These are phyloP conservation scores for Amaranthus tricolor DNA, from an alignment of 179 eudicot genomes.

Conservation along the genomic window DNA sequence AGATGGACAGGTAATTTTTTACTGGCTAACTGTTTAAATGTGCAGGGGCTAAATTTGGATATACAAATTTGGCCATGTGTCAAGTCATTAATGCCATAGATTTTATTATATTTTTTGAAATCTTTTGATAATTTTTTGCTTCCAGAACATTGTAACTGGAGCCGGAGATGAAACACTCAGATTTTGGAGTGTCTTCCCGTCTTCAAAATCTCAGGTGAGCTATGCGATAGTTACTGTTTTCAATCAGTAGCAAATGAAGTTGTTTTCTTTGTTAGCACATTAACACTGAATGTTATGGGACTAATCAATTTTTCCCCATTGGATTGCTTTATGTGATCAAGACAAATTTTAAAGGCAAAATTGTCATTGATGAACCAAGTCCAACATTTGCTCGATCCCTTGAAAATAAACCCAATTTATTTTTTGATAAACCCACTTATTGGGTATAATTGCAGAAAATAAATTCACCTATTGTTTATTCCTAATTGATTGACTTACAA, in stretches of 20 bases:
- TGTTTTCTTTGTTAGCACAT: too few relatives aligned
- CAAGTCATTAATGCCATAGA: neutral
- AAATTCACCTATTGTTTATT: too few relatives aligned
- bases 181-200: constrained; percentile 97
- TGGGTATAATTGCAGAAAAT: too few relatives aligned
- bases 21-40: too few relatives aligned
- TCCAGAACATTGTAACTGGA: constrained; percentile 90
- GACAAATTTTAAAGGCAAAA: neutral
- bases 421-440: too few relatives aligned
- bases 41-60: neutral
- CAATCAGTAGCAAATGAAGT: too few relatives aligned
- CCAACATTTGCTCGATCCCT: too few relatives aligned
- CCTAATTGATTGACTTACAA: too few relatives aligned
- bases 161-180: constrained; percentile 98
- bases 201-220: constrained; percentile 81
- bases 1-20: constrained; percentile 72
- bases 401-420: too few relatives aligned
- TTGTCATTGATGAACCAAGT: too few relatives aligned
- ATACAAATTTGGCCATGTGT: too few relatives aligned
- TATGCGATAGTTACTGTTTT: neutral
- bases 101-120: neutral
- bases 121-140: constrained; percentile 17
- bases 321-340: neutral
- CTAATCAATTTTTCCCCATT: neutral
- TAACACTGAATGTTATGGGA: neutral